Percentiles rank a stretch among this genome's conserved stretches.
Conservation (phyloP, 2,329 filamentous ascomycete genomes). For the Alternaria panax region DNA sequence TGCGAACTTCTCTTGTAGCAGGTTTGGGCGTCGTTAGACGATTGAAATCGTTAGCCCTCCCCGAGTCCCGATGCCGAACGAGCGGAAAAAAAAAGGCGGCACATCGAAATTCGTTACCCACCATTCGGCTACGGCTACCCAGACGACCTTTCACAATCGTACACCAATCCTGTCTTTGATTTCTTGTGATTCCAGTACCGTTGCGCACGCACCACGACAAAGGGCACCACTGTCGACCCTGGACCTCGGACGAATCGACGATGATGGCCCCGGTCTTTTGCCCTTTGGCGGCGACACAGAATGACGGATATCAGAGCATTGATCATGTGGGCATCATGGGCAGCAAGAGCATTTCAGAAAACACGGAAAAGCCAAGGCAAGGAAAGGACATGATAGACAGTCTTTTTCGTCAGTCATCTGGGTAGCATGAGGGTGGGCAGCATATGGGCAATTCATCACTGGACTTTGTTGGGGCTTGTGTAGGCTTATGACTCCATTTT, state of each 20-base stretch:
- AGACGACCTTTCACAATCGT: conserved; percentile 39
- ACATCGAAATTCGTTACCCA: conserved; percentile 46
- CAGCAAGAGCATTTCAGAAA: conserved; percentile 2
- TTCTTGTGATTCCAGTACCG: conserved; percentile 29
- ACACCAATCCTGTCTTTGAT: conserved; percentile 32
- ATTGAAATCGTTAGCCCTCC: conserved; percentile 43
- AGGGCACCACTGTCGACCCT: conserved; percentile 11
- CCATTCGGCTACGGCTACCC: conserved; percentile 43
- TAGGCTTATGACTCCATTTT: conserved; percentile 9
- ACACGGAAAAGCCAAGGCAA: conserved; percentile 15
- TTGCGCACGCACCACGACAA: conserved; percentile 19
- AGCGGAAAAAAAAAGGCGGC: conserved; percentile 42
- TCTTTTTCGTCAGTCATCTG: conserved; percentile 12
- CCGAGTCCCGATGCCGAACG: conserved; percentile 41
- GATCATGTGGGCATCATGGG: conserved; percentile 3
- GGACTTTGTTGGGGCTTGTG: conserved; percentile 6
- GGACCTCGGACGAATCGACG: conserved; percentile 19
- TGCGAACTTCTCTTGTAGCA: conserved; percentile 70
- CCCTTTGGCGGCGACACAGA: conserved; percentile 34
- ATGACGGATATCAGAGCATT: conserved; percentile 21
- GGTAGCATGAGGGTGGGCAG: conserved; percentile 18
- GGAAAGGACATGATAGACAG: conserved; percentile 35
- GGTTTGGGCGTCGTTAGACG: conserved; percentile 90
- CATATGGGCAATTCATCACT: conserved; percentile 13
- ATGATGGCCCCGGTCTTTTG: conserved; percentile 27